A percentile compares a stretch with the other conserved stretches of the same genome.
These are phyloP conservation scores for Coniochaeta ligniaria DNA, from an alignment of 2,329 filamentous ascomycete species.

Conservation along the genomic window DNA sequence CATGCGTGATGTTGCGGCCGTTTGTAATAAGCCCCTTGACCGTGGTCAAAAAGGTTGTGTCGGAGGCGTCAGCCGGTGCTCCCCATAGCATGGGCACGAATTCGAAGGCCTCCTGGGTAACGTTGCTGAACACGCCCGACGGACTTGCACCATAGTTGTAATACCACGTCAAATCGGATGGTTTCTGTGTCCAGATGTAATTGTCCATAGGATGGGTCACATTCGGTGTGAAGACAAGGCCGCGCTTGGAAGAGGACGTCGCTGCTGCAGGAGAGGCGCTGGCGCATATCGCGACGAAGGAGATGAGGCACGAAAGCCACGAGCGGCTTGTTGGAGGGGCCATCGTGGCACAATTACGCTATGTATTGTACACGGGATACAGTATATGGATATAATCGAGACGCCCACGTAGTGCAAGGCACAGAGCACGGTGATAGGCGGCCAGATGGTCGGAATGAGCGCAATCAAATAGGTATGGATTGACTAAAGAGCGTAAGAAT, in stretches of 20 bases:
- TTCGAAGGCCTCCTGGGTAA: constrained; percentile 50
- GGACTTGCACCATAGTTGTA: constrained; percentile 67
- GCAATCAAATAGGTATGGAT: neutral
- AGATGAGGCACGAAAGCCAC: constrained; percentile 3
- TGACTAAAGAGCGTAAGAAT: neutral
- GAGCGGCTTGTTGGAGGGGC: neutral
- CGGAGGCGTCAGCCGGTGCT: constrained; percentile 34
- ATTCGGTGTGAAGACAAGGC: constrained; percentile 62
- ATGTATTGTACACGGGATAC: neutral
- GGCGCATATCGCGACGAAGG: constrained; percentile 10
- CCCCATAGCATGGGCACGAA: constrained; percentile 83
- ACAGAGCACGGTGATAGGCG: neutral
- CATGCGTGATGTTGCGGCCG: constrained; percentile 54
- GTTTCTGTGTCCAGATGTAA: constrained; percentile 50
- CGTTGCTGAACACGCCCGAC: constrained; percentile 39
- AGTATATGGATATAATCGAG: neutral
- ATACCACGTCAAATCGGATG: constrained; percentile 68
- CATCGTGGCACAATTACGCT: neutral
- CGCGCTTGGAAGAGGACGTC: constrained; percentile 52
- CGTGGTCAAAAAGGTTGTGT: constrained; percentile 53
- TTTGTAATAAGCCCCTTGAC: constrained; percentile 47
- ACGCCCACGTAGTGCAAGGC: neutral
- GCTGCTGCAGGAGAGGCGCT: constrained; percentile 9
- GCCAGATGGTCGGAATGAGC: neutral
- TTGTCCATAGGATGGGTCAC: constrained; percentile 51